phyloP scores from a whole-genome alignment of 2,329 filamentous ascomycete genomes.

The Apiospora sp. region DNA sequence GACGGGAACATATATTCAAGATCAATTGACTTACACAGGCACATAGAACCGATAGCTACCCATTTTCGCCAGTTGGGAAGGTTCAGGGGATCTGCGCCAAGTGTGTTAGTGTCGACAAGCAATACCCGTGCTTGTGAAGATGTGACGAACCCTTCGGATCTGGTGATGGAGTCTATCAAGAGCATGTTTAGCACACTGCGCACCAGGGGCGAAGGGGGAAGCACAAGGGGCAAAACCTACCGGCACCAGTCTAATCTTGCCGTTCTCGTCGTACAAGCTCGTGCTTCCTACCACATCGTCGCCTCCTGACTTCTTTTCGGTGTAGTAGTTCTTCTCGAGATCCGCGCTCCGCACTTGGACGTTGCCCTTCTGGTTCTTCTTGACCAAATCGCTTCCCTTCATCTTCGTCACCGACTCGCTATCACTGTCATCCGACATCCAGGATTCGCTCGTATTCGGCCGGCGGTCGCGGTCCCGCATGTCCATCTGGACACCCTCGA shows the following conservation, averaged over 20 bases:
- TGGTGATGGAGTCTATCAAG: slow-evolving; percentile 10
- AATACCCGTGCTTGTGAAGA: background rate
- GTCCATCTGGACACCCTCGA: slow-evolving; percentile 16
- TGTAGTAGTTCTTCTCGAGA: background rate
- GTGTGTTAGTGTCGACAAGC: background rate
- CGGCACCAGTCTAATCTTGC: slow-evolving; percentile 17
- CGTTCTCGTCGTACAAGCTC: slow-evolving; percentile 17
- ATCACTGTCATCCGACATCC: background rate
- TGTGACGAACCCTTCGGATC: slow-evolving; percentile 22
- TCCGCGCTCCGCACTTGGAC: slow-evolving; percentile 17
- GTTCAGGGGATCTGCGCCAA: slow-evolving; percentile 41
- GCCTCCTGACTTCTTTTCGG: background rate
- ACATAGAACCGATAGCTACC: slow-evolving; percentile 39
- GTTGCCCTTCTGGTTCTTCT: background rate
- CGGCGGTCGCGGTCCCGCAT: slow-evolving; percentile 9
- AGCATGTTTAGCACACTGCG: background rate
- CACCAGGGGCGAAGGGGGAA: too few relatives aligned
- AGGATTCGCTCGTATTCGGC: slow-evolving; percentile 8
- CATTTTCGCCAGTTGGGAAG: slow-evolving; percentile 43
- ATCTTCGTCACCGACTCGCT: background rate
- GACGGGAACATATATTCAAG: background rate
- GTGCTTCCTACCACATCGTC: slow-evolving; percentile 21
- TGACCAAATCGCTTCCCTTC: background rate
- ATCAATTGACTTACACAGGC: slow-evolving; percentile 39
- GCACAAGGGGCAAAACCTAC: background rate